Percentiles rank a stretch among this genome's conserved stretches.
Conservation (phyloP, 331 rosid species). For the Rhamnella rubrinervis region DNA sequence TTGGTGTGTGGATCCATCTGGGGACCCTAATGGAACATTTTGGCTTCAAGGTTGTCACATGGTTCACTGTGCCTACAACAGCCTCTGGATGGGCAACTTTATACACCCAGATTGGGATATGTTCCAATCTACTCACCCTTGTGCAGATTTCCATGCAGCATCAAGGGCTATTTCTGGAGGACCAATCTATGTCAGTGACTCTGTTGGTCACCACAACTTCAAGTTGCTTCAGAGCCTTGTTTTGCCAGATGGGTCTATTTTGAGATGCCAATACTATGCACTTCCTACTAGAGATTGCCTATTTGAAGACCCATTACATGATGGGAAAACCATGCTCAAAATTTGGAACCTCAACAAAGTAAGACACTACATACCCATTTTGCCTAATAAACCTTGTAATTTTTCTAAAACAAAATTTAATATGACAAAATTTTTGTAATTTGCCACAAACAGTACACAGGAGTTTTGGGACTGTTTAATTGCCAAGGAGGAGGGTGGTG, state of each 20-base stretch:
- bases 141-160: slow-evolving; percentile 69
- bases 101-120: slow-evolving; percentile 89
- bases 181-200: slow-evolving; percentile 64
- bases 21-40: slow-evolving; percentile 62
- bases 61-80: slow-evolving; percentile 75
- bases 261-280: slow-evolving; percentile 65
- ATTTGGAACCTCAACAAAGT: slow-evolving; percentile 80
- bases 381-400: not conserved
- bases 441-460: slow-evolving; percentile 38
- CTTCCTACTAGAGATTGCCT: slow-evolving; percentile 71
- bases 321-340: slow-evolving; percentile 74
- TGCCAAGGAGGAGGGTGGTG: slow-evolving; percentile 92
- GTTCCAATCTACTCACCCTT: slow-evolving; percentile 65
- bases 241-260: slow-evolving; percentile 57
- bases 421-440: not conserved
- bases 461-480: slow-evolving; percentile 61
- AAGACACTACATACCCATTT: slow-evolving; percentile 2
- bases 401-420: not conserved
- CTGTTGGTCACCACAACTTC: slow-evolving; percentile 65
- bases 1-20: slow-evolving; percentile 56
- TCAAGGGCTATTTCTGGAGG: slow-evolving; percentile 79
- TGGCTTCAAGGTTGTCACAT: slow-evolving; percentile 88
- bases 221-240: slow-evolving; percentile 50
- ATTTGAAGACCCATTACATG: slow-evolving; percentile 65
- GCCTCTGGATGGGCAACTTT: slow-evolving; percentile 79